These are phyloP conservation scores for Hansenula lynferdii DNA, from an alignment of 1,139 yeast species.

Conservation along the genomic window DNA sequence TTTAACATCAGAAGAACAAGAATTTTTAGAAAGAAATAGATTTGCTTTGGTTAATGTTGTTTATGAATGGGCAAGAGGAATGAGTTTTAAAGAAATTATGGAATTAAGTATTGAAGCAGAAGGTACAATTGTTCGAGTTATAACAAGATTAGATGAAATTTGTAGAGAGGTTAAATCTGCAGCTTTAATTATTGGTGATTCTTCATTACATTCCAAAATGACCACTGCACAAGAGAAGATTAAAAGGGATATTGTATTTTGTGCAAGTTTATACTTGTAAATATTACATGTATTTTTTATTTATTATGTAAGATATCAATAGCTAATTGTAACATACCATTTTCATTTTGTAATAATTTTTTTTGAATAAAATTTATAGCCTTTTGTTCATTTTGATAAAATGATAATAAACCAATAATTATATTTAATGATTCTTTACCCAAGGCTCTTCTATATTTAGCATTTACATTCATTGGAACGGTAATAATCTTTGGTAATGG, in stretches of 20 bases:
- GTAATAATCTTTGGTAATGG: not conserved
- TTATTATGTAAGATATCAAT: not conserved
- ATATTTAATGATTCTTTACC: slow-evolving; percentile 11
- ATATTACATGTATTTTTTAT: not conserved
- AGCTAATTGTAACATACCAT: slow-evolving; percentile 10
- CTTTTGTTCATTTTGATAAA: slow-evolving; percentile 10
- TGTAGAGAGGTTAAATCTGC: slow-evolving; percentile 95
- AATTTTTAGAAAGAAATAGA: slow-evolving; percentile 75
- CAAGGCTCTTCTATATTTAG: not conserved
- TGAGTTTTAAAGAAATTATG: slow-evolving; percentile 88
- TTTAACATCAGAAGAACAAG: slow-evolving; percentile 80
- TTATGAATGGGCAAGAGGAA: slow-evolving; percentile 97
- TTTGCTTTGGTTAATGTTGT: slow-evolving; percentile 92
- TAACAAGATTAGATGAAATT: slow-evolving; percentile 88
- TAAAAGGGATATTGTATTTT: slow-evolving; percentile 94
- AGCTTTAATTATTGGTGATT: slow-evolving; percentile 91
- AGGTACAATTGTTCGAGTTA: slow-evolving; percentile 97
- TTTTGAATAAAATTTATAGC: slow-evolving; percentile 16
- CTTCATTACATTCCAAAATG: slow-evolving; percentile 83
- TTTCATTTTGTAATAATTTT: slow-evolving; percentile 8
- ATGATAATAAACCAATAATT: slow-evolving; percentile 21
- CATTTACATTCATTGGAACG: not conserved
- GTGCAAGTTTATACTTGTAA: slow-evolving; percentile 87
- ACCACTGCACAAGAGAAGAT: slow-evolving; percentile 89
- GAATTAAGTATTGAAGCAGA: slow-evolving; percentile 86